Evolutionary conservation across 192 early-diverging fungal genomes (phyloP), one percentile per base, ranked within the genome.

Genomic region (Coemansia guatemalensis): DNA sequence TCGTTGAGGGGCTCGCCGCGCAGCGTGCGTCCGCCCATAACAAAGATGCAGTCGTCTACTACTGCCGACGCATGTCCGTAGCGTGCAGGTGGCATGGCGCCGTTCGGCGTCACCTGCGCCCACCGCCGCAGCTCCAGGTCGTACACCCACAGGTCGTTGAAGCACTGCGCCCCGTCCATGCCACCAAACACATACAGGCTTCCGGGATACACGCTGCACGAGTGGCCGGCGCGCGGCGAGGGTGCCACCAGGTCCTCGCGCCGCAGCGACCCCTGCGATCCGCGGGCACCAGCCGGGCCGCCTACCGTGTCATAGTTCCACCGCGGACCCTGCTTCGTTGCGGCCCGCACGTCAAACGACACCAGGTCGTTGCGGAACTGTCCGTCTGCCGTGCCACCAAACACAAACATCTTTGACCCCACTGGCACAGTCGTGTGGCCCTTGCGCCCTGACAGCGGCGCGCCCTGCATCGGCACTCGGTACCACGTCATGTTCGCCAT

Each of bases 401-500:
- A 82, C 52, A 82, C 64, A 17, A 67, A 73, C 23, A 82, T 67
- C 54, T 73, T 73, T 30, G 79, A 82, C 1, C 79, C 74, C 32
- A 73, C 63, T 17, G 69, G 57, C 20, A 70, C 79, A 3, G 68
- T 65, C 11, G 74, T 73, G 57, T 82, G 79, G 30, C 79, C 79
- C 69, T 76, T 75, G 57, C 79, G 79, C 7, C 79, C 79, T 8
- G 35, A 22, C 32, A 76, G 74, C 26, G 68, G 44, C 17, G 61
- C 66, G 20, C 79, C 74, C 58, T 71, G 65, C 58, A 82, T 82
- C 8, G 79, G 79, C 27, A 82, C 79, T 57, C 69, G 72, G 67
- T 82, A 82, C 79, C 79, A 82, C 11, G 79, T 82, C 64, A 48
- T 56, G 69, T 82, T 82, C 21, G 66, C 79, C 67, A 75, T 82